Base-by-base conservation (phyloP, 2,329 filamentous ascomycete species). In the Leptographium galeiforme region DNA sequence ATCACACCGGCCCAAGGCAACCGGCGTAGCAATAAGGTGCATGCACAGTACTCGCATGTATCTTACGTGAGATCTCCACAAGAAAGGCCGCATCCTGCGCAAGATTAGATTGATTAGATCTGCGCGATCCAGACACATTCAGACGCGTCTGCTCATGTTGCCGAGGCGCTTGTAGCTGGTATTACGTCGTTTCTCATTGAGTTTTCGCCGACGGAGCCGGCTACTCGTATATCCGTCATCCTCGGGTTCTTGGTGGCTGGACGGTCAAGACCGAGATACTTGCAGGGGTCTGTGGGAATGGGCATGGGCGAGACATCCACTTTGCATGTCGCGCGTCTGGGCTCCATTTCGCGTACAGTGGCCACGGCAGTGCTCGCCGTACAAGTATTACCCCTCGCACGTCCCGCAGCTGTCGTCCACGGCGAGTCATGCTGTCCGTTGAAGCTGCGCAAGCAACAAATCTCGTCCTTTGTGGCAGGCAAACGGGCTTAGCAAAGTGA, bases 21-120 rank as follows among this genome's bases (percentile, higher is more conserved):
- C 25, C 3, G 25, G 3, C 25, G 5, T 25, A 43, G 40, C 19
- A 10, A 8, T 32, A 13, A 13, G 10, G 19, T 25, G 19, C 7
- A 25, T 45, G 14, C 43, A 2, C 2, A 12, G 12, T 45, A 45
- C 43, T 40, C 38, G 25, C 12, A 36, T 10, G 34, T 36, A n/a
- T n/a, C n/a, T n/a, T n/a, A 19, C 41, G 34, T 36, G 34, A 36
- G 6, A 16, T 34, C 25, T 7, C 30, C 7, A 48, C 8, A 40
- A 14, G 18, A 14, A 10, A 30, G 13, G 33, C 12, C 3, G 47
- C 34, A 13, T 36, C 8, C 34, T 18, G 41, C 40, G 6, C 36
- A 25, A 33, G 50, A 52, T 52, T 47, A 41, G 50, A 52, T 52
- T 50, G 48, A 50, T 50, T 40, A 52, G 50, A 52, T 52, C 50